Base-by-base conservation (phyloP, 2,329 filamentous ascomycete species). In the Pyrenochaeta sp. region DNA sequence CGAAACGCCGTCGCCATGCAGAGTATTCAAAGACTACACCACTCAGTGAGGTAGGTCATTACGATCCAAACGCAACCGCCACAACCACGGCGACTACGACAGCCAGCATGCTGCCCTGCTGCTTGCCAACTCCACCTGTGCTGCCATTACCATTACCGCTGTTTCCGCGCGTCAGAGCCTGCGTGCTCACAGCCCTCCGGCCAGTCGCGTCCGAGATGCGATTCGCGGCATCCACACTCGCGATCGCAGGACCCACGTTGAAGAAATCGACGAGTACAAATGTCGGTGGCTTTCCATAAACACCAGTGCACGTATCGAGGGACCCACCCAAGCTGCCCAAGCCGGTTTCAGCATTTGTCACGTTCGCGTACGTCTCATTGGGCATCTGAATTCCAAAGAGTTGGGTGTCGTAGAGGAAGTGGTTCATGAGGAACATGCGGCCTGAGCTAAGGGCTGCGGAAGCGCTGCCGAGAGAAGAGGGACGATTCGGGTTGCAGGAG, bases 251-350 rank as follows among this genome's bases (percentile, higher is more conserved):
- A 0, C 86, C 89, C 46, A 85, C 78, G 66, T 89, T 86, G 69
- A 86, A 91, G 69, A 90, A 93, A 70, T 95, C 89, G 1, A 93
- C 88, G 7, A 94, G 77, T 14, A 90, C 79, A 58, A 90, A 92
- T 3, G 79, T 84, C n/a, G 89, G 88, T 35, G 78, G 75, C 19
- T 74, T 70, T n/a, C 80, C 44, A 76, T 86, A 93, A 84, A 92
- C 44, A 67, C 68, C 29, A 73, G 65, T 22, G 82, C 81, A 72
- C 3, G 51, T 42, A 3, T 22, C 29, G 1, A 70, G 24, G 1
- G 49, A 31, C 0, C 28, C 37, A 6, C 78, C 78, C 22, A 82
- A 62, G 30, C 75, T 76, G 6, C 88, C 88, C 2, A 68, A 74
- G 3, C 81, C 84, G 8, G 72, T 76, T 7, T 84, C 75, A 23